A percentile compares a stretch with the other conserved stretches of the same genome.
Conservation (phyloP, 164 flowering plant species). For the Vitis riparia region DNA sequence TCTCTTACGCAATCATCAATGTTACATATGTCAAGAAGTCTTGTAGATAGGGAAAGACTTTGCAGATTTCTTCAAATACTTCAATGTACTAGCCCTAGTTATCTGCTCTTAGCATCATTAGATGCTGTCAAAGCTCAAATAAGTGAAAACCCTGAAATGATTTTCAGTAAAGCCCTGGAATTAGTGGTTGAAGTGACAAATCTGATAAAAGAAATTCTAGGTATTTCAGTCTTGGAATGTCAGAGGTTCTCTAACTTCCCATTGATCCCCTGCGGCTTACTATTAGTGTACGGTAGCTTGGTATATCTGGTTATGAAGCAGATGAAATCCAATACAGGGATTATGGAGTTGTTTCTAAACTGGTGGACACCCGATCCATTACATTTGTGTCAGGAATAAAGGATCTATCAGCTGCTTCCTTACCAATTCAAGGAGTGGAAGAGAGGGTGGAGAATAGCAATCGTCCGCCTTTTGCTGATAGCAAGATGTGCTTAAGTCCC, state of each 20-base stretch:
- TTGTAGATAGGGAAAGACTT: conserved; percentile 33
- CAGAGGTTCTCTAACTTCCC: conserved; percentile 19
- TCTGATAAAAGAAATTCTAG: conserved; percentile 16
- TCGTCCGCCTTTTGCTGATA: conserved; percentile 35
- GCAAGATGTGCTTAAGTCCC: conserved; percentile 47
- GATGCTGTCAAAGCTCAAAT: conserved; percentile 48
- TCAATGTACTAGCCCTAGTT: conserved; percentile 44
- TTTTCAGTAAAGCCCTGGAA: conserved; percentile 27
- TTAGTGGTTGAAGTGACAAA: conserved; percentile 26
- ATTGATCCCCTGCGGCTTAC: conserved; percentile 41
- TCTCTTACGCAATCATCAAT: conserved; percentile 47
- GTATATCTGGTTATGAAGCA: conserved; percentile 43
- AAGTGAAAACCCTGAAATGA: conserved; percentile 22
- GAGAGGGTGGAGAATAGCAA: background rate
- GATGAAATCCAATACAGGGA: conserved; percentile 28
- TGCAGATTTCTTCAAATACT: conserved; percentile 39
- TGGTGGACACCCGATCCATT: conserved; percentile 31
- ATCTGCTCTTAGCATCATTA: conserved; percentile 39
- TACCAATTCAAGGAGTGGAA: background rate
- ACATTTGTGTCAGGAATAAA: conserved; percentile 28
- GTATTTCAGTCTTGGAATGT: conserved; percentile 25
- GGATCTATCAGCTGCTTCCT: conserved; percentile 9
- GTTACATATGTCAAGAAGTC: conserved; percentile 39
- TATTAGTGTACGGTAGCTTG: conserved; percentile 29
- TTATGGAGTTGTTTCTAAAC: conserved; percentile 30